Percentiles rank a stretch among this genome's conserved stretches.
These are phyloP conservation scores for Lophium mytilinum DNA, from an alignment of 495 filamentous ascomycete genomes.

Conservation along the genomic window DNA sequence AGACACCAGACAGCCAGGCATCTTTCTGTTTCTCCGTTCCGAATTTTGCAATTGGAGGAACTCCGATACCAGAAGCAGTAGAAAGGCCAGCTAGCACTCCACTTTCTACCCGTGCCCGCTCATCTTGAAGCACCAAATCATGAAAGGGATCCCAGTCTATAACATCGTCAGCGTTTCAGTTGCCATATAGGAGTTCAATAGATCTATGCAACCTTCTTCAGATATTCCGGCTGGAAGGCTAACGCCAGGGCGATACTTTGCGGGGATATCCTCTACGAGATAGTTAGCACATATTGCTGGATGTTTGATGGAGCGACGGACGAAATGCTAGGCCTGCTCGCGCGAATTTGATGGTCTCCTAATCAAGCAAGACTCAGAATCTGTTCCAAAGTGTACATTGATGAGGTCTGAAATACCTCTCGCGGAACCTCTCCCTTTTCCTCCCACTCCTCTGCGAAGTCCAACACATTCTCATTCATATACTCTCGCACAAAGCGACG, in stretches of 20 bases:
- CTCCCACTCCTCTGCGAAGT: slow-evolving; percentile 27
- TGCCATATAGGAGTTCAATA: slow-evolving; percentile 11
- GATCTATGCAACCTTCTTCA: neutral
- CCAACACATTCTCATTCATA: slow-evolving; percentile 23
- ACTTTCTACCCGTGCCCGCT: slow-evolving; percentile 22
- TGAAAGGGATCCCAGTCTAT: slow-evolving; percentile 23
- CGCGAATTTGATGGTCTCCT: neutral
- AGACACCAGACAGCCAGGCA: slow-evolving; percentile 11
- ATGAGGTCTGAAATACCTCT: neutral
- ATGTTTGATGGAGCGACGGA: too few relatives aligned
- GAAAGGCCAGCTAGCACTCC: slow-evolving; percentile 20
- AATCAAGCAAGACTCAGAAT: neutral
- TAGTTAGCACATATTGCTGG: too few relatives aligned
- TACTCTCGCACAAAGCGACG: slow-evolving; percentile 18
- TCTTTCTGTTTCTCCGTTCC: slow-evolving; percentile 13
- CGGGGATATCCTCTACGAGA: slow-evolving; percentile 16
- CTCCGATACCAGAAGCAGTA: slow-evolving; percentile 9
- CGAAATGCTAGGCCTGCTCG: slow-evolving; percentile 23
- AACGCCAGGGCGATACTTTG: slow-evolving; percentile 15
- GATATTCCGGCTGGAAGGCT: neutral
- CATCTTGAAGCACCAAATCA: slow-evolving; percentile 22
- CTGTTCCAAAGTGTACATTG: neutral
- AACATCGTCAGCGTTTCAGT: slow-evolving; percentile 12
- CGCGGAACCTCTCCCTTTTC: slow-evolving; percentile 22
- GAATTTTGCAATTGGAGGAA: slow-evolving; percentile 5